A percentile compares a stretch with the other conserved stretches of the same genome.
phyloP scores from a whole-genome alignment of 2,329 filamentous ascomycete species.

The Rugonectria rugulosa region DNA sequence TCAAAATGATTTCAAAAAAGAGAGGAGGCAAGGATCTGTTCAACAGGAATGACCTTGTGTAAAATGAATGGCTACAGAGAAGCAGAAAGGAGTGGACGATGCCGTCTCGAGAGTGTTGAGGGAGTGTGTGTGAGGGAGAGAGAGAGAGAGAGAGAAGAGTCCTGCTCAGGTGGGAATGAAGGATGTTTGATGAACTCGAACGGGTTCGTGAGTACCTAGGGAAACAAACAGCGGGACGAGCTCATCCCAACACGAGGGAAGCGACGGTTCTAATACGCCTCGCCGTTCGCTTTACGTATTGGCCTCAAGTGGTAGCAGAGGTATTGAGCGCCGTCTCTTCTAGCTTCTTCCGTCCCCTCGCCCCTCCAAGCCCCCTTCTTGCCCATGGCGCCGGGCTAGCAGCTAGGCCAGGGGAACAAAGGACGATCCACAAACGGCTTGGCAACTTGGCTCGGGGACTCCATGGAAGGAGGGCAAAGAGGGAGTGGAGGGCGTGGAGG shows the following conservation, averaged over 20 bases:
- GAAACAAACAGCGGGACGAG: slow-evolving; percentile 30
- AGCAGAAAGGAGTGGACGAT: slow-evolving; percentile 35
- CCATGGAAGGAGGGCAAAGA: too few species aligned
- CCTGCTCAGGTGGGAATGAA: slow-evolving; percentile 41
- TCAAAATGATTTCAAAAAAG: slow-evolving; percentile 31
- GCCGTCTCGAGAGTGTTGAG: slow-evolving; percentile 31
- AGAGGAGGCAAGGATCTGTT: slow-evolving; percentile 35
- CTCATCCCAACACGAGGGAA: slow-evolving; percentile 28
- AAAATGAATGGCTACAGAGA: slow-evolving; percentile 22
- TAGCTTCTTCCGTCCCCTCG: too few species aligned
- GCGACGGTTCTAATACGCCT: slow-evolving; percentile 35
- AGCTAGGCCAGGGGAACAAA: slow-evolving; percentile 9
- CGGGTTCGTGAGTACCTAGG: slow-evolving; percentile 28
- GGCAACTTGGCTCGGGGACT: slow-evolving; percentile 8
- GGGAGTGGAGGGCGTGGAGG: too few species aligned
- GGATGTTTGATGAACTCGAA: slow-evolving; percentile 39
- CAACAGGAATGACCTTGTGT: slow-evolving; percentile 40
- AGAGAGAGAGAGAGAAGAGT: slow-evolving; percentile 34
- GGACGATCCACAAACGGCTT: slow-evolving; percentile 9
- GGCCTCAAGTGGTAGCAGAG: slow-evolving; percentile 31
- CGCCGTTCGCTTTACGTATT: slow-evolving; percentile 31
- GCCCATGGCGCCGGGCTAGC: slow-evolving; percentile 7
- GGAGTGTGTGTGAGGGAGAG: slow-evolving; percentile 30
- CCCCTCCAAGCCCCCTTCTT: background rate
- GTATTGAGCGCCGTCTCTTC: slow-evolving; percentile 28